Evolutionary conservation across 805 yeast species (phyloP), one percentile per base, ranked within the genome.

Genomic region (Isabelozyma heimii): DNA sequence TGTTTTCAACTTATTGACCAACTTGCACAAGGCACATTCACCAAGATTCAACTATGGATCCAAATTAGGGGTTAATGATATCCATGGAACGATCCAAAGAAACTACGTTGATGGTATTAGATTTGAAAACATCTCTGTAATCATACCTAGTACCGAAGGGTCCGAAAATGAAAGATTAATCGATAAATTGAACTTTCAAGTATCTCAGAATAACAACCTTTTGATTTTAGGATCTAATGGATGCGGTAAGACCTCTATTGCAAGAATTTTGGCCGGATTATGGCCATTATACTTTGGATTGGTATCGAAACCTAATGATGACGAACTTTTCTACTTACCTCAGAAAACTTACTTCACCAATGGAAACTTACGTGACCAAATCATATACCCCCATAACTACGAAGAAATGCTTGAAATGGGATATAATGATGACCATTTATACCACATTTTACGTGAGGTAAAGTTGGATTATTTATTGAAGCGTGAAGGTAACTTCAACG

Each of bases 261-360:
- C 91, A 45, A 75, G 97, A 53, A 77, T 91, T 2, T 75, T 91
- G 50, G 91, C 95, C 6, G 96, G 92, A 17, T 73, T 91, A 52
- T 91, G 97, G 97, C 97, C 98, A 12, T 75, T 89, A 26, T 91
- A 88, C 66, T 73, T 77, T 54, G 97, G 97, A 0, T 76, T 91
- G 47, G 70, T 91, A 42, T 87, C 96, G 5, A 86, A 86, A 58
- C 97, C 97, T 13, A 68, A 74, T 41, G 78, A 78, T 44, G 79
- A 79, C 43, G 91, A 89, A 53, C 78, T 91, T 26, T 76, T 84
- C 50, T 91, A 83, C 63, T 76, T 91, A 48, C 95, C 97, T 10
- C 97, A 91, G 70, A 82, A 85, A 57, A 86, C 96, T 5, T 91
- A 91, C 65, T 88, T 91, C 66, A 76, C 85, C 30, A 78, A 80